Conservation (phyloP, 164 flowering plant species). For the Cinnamomum micranthum region DNA sequence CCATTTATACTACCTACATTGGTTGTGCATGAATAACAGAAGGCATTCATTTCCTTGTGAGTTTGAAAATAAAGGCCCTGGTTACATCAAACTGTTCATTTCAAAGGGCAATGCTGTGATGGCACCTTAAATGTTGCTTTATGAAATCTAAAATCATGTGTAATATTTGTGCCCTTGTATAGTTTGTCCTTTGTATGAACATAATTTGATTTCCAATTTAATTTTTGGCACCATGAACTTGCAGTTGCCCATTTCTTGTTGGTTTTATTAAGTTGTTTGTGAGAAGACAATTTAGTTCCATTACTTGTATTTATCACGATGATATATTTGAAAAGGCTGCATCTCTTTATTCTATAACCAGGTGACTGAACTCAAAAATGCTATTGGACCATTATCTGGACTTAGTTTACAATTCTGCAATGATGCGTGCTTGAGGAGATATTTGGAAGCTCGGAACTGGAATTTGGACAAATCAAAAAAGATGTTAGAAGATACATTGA, state of each 20-base stretch:
- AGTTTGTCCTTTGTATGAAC: not conserved
- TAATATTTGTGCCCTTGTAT: not conserved
- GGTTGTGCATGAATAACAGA: too few relatives aligned
- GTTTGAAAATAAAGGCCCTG: too few relatives aligned
- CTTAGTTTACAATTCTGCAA: slow-evolving; percentile 53
- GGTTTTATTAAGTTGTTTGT: not conserved
- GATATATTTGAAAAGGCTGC: not conserved
- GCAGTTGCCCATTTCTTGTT: not conserved
- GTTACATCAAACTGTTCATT: too few relatives aligned
- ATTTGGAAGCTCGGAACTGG: slow-evolving; percentile 90
- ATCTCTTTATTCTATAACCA: slow-evolving; percentile 17
- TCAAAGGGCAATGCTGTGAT: too few relatives aligned
- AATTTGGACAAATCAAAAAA: slow-evolving; percentile 87
- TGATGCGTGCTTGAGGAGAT: slow-evolving; percentile 81
- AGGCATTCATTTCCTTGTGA: too few relatives aligned
- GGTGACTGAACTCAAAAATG: slow-evolving; percentile 68
- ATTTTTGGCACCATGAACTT: not conserved
- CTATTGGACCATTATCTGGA: slow-evolving; percentile 73
- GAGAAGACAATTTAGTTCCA: not conserved
- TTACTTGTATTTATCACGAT: not conserved
- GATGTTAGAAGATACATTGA: slow-evolving; percentile 88
- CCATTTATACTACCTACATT: too few relatives aligned
- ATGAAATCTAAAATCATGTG: not conserved
- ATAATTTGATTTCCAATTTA: not conserved
- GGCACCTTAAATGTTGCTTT: too few relatives aligned